phyloP scores from a whole-genome alignment of 2,329 filamentous ascomycete species.

The Diaporthe nobilis region DNA sequence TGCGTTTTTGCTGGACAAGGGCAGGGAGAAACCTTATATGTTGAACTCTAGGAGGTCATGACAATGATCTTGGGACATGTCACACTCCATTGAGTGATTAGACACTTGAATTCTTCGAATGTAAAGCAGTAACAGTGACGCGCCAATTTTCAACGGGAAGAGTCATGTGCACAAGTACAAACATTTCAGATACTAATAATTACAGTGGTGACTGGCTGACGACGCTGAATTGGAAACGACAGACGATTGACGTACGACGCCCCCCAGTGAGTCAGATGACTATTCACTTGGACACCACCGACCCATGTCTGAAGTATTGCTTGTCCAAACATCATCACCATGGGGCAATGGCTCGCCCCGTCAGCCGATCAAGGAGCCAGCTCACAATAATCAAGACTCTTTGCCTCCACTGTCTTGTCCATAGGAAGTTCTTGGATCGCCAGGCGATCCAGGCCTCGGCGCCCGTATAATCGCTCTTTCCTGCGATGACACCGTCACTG shows the following conservation, averaged over 20 bases:
- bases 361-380: constrained; percentile 36
- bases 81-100: neutral
- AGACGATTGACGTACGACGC: neutral
- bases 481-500: constrained; percentile 38
- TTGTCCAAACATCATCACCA: neutral
- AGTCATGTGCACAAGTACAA: neutral
- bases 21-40: neutral
- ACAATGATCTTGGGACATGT: neutral
- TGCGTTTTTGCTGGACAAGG: neutral
- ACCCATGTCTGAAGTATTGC: neutral
- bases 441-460: constrained; percentile 39
- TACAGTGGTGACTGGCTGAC: neutral
- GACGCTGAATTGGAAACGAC: neutral
- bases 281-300: neutral
- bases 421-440: constrained; percentile 38
- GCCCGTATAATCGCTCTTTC: constrained; percentile 38
- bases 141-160: neutral
- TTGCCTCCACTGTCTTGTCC: constrained; percentile 38
- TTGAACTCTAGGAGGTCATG: neutral
- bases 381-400: constrained; percentile 32
- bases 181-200: neutral
- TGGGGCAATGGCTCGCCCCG: constrained; percentile 35
- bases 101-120: neutral
- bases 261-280: neutral
- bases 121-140: neutral